phyloP scores from a whole-genome alignment of 495 filamentous ascomycete genomes.

The Neurospora sp. region DNA sequence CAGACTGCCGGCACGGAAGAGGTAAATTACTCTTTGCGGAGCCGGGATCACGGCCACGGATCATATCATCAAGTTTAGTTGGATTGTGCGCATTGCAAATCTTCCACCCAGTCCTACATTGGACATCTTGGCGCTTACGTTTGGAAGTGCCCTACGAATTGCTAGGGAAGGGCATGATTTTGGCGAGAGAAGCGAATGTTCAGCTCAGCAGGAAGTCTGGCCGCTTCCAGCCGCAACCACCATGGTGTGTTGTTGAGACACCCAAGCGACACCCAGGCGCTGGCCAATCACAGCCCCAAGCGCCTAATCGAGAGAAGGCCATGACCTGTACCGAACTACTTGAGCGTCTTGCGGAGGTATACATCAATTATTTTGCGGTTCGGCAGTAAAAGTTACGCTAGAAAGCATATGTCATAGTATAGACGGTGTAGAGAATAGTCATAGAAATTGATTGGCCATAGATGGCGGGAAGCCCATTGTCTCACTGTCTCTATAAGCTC shows the following conservation, averaged over 20 bases:
- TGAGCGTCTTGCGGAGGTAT: background rate
- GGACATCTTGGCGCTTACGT: background rate
- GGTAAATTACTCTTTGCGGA: background rate
- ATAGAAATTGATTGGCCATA: background rate
- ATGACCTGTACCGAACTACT: background rate
- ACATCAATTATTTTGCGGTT: background rate
- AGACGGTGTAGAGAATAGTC: background rate
- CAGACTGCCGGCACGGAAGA: constrained; percentile 11
- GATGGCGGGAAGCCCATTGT: background rate
- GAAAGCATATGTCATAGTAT: background rate
- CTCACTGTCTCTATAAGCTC: background rate
- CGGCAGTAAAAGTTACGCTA: background rate
- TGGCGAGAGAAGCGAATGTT: background rate
- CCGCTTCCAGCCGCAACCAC: background rate
- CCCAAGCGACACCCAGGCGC: background rate
- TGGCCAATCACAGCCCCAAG: background rate
- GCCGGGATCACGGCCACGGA: background rate
- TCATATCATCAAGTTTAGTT: background rate
- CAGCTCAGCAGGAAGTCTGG: background rate
- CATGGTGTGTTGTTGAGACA: background rate
- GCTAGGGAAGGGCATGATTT: background rate
- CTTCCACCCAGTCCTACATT: background rate
- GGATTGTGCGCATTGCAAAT: background rate
- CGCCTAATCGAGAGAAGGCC: background rate
- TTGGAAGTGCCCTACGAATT: background rate